Conservation (phyloP, 345 rosid genomes). For the Eucalyptus regnans region DNA sequence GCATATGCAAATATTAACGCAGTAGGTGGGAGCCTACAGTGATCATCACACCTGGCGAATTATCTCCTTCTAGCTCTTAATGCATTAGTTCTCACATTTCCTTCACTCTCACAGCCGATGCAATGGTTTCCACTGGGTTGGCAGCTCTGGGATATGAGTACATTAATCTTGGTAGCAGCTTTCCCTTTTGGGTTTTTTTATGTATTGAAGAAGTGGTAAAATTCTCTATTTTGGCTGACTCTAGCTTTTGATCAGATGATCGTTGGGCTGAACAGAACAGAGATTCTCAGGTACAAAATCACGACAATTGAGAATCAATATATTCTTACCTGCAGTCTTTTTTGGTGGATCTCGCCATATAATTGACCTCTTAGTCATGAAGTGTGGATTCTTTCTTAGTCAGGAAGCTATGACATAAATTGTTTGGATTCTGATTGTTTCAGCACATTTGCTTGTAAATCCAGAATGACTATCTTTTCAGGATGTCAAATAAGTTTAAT, state of each 20-base stretch:
- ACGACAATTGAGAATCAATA: background rate
- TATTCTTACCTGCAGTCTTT: background rate
- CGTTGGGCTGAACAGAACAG: constrained; percentile 31
- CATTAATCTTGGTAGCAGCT: constrained; percentile 25
- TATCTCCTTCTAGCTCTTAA: background rate
- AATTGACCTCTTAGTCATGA: background rate
- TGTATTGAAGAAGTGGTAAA: background rate
- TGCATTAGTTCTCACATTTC: background rate
- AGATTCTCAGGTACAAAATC: constrained; percentile 16
- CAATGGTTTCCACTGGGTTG: constrained; percentile 34
- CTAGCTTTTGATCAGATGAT: constrained; percentile 11
- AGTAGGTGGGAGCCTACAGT: background rate
- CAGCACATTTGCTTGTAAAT: background rate
- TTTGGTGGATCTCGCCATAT: background rate
- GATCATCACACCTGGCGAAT: background rate
- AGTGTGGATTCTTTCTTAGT: background rate
- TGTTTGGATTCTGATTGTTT: background rate
- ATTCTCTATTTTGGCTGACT: background rate
- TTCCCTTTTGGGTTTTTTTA: background rate
- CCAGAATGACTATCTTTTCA: background rate
- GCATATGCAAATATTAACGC: background rate
- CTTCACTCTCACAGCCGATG: constrained; percentile 14
- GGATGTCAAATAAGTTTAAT: background rate
- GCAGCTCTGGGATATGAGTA: constrained; percentile 24
- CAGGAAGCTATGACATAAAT: background rate